Evolutionary conservation across 352 stramenopile genomes (phyloP), one percentile per base, ranked within the genome.

Genomic region (Pythium chondricola): DNA sequence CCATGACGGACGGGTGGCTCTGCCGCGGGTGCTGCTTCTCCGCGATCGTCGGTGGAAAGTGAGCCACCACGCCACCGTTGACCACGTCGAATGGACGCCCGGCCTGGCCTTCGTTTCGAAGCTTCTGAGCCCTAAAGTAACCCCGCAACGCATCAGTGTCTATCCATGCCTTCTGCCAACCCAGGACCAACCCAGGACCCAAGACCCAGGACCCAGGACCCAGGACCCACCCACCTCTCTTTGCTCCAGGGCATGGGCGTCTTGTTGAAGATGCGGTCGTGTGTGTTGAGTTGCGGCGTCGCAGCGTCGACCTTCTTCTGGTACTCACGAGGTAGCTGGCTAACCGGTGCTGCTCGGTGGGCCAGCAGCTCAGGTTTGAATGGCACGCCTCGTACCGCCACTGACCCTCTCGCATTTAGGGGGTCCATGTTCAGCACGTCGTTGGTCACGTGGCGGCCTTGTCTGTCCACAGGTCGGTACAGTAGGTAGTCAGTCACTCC

Each of bases 181-280:
- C 27, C 6, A 21, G 11, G 16, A 13, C 25, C 16, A 45, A 48
- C 36, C 30, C n/a, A 26, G n/a, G n/a, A 27, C 33, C 24, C 24
- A 42, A 7, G 10, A 41, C 26, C 16, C 2, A 26, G 31, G 6
- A 2, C 10, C 44, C 11, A 36, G 2, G 1, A 26, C 14, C 4
- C 4, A 14, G 4, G 33, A 35, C 4, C 10, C 13, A 36, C 48
- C 7, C 45, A 86, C 76, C 76, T 60, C 50, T 87, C 64, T 20
- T 64, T 53, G 30, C 77, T 69, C 65, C 76, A 68, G 2, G 76
- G 56, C 21, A 83, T 43, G 1, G 76, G 66, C 29, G 67, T 85
- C 43, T 80, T 66, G 49, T 85, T 88, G 50, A 91, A 91, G 35
- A 91, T 60, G 3, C 72, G 75, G 27, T 80, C 64, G 50, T 86